Evolutionary conservation across 2,329 filamentous ascomycete species (phyloP).

Genomic region (Neofusicoccum laricinum): DNA sequence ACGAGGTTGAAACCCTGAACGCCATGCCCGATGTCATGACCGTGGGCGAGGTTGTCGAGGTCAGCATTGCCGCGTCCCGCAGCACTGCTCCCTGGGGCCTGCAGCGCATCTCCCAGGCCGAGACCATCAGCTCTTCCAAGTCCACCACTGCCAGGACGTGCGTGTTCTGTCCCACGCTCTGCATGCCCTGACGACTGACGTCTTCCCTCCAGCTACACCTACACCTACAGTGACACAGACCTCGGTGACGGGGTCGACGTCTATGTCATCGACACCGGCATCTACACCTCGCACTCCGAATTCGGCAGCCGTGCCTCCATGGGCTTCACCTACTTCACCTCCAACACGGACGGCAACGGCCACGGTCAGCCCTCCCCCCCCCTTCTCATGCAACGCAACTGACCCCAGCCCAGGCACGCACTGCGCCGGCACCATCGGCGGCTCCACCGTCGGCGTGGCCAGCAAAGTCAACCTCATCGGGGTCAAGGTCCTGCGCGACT

Average conservation of each 20-base stretch:
- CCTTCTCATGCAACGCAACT: not conserved
- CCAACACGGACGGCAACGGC: constrained; percentile 1
- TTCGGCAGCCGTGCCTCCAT: constrained; percentile 30
- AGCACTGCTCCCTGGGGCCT: constrained; percentile 27
- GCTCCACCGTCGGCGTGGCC: constrained; percentile 31
- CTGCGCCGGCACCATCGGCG: constrained; percentile 33
- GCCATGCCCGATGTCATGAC: not conserved
- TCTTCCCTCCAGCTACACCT: not conserved
- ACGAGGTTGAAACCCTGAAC: not conserved
- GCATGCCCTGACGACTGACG: not conserved
- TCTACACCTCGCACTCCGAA: constrained; percentile 51
- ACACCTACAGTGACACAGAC: not conserved
- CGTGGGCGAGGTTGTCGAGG: not conserved
- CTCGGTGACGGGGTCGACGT: constrained; percentile 43
- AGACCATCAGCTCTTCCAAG: not conserved
- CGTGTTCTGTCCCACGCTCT: not conserved
- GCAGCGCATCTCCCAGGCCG: constrained; percentile 26
- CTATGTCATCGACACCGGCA: constrained; percentile 66
- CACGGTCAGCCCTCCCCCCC: not conserved
- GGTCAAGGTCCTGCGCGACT: constrained; percentile 35
- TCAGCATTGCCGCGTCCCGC: not conserved
- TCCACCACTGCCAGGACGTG: not conserved
- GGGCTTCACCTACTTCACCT: constrained; percentile 17
- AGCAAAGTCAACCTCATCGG: constrained; percentile 34
- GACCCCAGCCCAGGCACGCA: constrained; percentile 27